phyloP scores from a whole-genome alignment of 2,329 filamentous ascomycete species.

The Botryotinia calthae region DNA sequence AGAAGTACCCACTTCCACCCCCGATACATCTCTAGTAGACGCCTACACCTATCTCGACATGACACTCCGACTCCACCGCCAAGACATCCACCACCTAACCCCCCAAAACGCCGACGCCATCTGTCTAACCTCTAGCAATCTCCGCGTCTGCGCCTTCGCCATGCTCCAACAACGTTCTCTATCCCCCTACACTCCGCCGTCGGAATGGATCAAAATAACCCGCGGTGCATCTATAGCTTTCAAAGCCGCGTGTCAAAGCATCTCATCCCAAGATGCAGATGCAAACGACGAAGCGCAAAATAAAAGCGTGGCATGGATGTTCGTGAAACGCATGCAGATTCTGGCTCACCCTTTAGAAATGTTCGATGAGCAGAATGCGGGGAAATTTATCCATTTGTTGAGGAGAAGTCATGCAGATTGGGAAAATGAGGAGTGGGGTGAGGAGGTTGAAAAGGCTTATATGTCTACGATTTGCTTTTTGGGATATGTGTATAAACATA shows the following conservation, averaged over 20 bases:
- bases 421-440: conserved; percentile 26
- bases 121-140: conserved; percentile 25
- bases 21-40: neutral
- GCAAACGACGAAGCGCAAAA: neutral
- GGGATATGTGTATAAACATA: conserved; percentile 14
- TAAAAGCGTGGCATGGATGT: conserved; percentile 11
- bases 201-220: conserved; percentile 27
- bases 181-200: conserved; percentile 27
- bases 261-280: neutral
- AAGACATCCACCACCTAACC: neutral
- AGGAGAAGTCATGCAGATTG: neutral
- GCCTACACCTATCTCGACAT: neutral
- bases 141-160: conserved; percentile 27
- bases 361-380: neutral
- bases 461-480: conserved; percentile 17
- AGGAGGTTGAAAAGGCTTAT: conserved; percentile 24
- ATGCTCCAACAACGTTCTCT: conserved; percentile 24
- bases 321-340: conserved; percentile 15
- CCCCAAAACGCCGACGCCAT: conserved; percentile 21
- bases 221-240: conserved; percentile 21
- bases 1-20: neutral
- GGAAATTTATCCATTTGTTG: neutral
- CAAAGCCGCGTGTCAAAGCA: conserved; percentile 4
- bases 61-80: neutral
- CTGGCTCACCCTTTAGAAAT: neutral